phyloP scores from a whole-genome alignment of 192 early-diverging fungal genomes.

The Coemansia sp. region DNA sequence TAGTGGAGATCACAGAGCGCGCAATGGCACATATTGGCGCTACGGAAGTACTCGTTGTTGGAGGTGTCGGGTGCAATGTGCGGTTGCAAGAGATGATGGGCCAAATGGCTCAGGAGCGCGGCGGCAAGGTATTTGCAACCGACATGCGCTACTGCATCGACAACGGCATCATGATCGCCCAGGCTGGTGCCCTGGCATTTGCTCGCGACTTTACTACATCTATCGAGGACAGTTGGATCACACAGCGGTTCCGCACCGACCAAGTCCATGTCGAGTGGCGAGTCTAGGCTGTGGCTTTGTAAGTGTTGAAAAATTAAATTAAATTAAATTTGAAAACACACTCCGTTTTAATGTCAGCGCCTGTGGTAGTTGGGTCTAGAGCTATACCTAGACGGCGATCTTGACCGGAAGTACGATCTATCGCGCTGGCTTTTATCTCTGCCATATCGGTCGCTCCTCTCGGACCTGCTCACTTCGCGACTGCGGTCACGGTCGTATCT shows the following conservation, averaged over 20 bases:
- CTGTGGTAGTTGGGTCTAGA: conserved; percentile 17
- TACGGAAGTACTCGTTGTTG: conserved; percentile 89
- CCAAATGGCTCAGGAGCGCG: conserved; percentile 86
- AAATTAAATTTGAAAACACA: neutral
- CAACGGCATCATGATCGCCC: conserved; percentile 99
- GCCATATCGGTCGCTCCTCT: conserved; percentile 3
- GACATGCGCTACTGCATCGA: conserved; percentile 98
- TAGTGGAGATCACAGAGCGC: conserved; percentile 98
- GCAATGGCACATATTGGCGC: conserved; percentile 98
- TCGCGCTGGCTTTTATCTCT: conserved; percentile 6
- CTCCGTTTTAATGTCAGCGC: neutral
- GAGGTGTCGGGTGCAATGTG: conserved; percentile 95
- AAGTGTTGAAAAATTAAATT: neutral
- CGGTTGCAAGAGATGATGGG: conserved; percentile 98
- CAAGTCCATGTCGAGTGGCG: conserved; percentile 83
- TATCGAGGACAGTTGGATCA: conserved; percentile 84
- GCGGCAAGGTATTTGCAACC: conserved; percentile 87
- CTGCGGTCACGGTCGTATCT: neutral
- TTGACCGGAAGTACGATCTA: conserved; percentile 18
- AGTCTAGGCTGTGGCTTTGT: conserved; percentile 15
- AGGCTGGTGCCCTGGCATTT: conserved; percentile 86
- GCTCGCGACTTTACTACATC: conserved; percentile 78
- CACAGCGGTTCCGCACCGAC: conserved; percentile 90
- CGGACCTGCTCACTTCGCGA: neutral
- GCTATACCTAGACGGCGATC: conserved; percentile 16